phyloP scores from a whole-genome alignment of 768 basidiomycete species.

The Xerocomus brunneocitrinus region DNA sequence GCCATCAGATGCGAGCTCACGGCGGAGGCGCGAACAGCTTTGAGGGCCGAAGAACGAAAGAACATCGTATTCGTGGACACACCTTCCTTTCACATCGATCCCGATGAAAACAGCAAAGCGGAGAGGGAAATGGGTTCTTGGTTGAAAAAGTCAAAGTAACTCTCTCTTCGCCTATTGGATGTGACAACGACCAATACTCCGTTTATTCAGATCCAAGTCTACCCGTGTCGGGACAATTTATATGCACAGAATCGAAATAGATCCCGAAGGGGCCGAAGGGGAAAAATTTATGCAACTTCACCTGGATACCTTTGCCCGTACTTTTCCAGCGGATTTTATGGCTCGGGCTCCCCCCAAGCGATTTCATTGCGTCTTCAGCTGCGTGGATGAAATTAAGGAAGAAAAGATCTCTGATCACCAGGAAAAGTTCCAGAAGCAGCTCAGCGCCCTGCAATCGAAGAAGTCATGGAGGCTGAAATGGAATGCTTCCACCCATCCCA shows the following conservation, averaged over 20 bases:
- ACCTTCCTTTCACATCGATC: slow-evolving; percentile 11
- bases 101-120: not conserved
- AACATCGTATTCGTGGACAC: slow-evolving; percentile 22
- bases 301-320: slow-evolving; percentile 2
- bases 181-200: not conserved
- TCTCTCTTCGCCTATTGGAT: not conserved
- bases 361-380: slow-evolving; percentile 11
- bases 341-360: not conserved
- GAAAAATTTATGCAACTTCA: slow-evolving; percentile 1
- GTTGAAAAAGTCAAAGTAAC: slow-evolving; percentile 6
- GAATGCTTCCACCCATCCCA: not conserved
- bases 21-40: not conserved
- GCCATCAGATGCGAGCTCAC: slow-evolving; percentile 4
- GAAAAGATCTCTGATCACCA: not conserved
- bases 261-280: too few relatives aligned
- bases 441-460: not conserved
- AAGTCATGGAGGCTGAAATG: not conserved
- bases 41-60: not conserved
- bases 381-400: not conserved
- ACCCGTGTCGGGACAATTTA: slow-evolving; percentile 11
- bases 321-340: slow-evolving; percentile 3
- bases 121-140: slow-evolving; percentile 1
- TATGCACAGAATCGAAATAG: slow-evolving; percentile 9
- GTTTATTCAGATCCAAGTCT: slow-evolving; percentile 6
- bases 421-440: not conserved